Evolutionary conservation across 495 filamentous ascomycete genomes (phyloP).

Genomic region (Penicillium cinerascens): DNA sequence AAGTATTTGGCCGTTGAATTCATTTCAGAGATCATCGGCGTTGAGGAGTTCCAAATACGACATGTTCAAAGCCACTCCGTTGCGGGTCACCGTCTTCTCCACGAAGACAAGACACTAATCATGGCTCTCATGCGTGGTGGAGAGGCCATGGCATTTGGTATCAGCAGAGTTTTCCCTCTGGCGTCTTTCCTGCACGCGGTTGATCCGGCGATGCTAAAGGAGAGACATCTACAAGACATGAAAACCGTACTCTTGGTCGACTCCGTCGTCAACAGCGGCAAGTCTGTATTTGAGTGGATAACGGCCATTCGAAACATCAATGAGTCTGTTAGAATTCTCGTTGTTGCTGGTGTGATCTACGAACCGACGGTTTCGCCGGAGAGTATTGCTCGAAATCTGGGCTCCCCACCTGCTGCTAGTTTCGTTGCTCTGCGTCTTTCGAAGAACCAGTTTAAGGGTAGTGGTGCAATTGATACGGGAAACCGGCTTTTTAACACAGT

Average conservation of each 20-base stretch:
- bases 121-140: constrained; percentile 65
- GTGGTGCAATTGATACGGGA: constrained; percentile 53
- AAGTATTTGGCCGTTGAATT: constrained; percentile 53
- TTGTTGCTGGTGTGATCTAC: constrained; percentile 58
- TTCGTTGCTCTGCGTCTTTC: constrained; percentile 55
- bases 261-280: constrained; percentile 59
- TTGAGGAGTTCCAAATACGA: constrained; percentile 48
- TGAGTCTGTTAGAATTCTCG: constrained; percentile 47
- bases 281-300: constrained; percentile 51
- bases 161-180: constrained; percentile 52
- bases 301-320: constrained; percentile 44
- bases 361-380: constrained; percentile 28
- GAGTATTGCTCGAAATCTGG: constrained; percentile 24
- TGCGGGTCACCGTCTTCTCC: constrained; percentile 47
- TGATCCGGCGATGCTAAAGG: constrained; percentile 8
- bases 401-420: constrained; percentile 24
- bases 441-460: constrained; percentile 52
- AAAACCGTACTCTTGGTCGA: constrained; percentile 55
- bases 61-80: constrained; percentile 53
- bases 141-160: constrained; percentile 63
- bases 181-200: constrained; percentile 56
- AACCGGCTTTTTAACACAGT: too few relatives aligned
- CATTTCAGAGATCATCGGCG: constrained; percentile 46
- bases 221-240: constrained; percentile 41
- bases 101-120: constrained; percentile 54